Evolutionary conservation across 495 filamentous ascomycete species (phyloP), one percentile per base, ranked within the genome.

Genomic region (Xylaria palmicola): DNA sequence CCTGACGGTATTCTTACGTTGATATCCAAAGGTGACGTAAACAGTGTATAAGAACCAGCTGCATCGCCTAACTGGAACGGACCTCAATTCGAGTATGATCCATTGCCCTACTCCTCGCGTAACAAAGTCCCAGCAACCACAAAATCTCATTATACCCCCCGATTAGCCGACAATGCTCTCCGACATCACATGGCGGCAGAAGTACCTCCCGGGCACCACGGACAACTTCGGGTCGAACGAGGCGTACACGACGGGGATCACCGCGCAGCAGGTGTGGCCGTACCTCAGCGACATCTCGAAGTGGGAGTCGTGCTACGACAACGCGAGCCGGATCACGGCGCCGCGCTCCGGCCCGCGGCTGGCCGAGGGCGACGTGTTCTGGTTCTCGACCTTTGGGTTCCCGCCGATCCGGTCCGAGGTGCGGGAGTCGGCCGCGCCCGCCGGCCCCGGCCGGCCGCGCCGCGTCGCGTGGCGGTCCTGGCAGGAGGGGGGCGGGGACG

Each of bases 211-310:
- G 5, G 57, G 57, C 17, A 37, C 37, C 1, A 60, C 57, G 13
- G 57, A 60, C 34, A 60, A 60, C 57, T 60, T 60, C 47, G 34
- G 36, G 8, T 60, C 57, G 24, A 60, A 60, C 5, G 57, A 60
- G 20, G 15, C 53, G 6, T 51, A 53, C 47, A 47, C 43, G 19
- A 26, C 26, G 26, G 57, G 57, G 15, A 19, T 60, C 22, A 60
- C 22, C 19, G 57, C 57, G 10, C 32, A 49, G 6, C 45, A 60
- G 19, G 29, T 60, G 5, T 60, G 57, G 57, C n/a, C 0, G 10
- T 40, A 51, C 17, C 32, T 60, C 0, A 60, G 22, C 32, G 43
- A 49, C 45, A 49, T 51, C 20, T 40, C 57, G 26, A 39, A 40
- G 20, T 60, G 57, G 57, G 45, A 49, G 19, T 51, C 57, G 1